Evolutionary conservation across 768 basidiomycete species (phyloP).

Genomic region (Amanita exitialis): DNA sequence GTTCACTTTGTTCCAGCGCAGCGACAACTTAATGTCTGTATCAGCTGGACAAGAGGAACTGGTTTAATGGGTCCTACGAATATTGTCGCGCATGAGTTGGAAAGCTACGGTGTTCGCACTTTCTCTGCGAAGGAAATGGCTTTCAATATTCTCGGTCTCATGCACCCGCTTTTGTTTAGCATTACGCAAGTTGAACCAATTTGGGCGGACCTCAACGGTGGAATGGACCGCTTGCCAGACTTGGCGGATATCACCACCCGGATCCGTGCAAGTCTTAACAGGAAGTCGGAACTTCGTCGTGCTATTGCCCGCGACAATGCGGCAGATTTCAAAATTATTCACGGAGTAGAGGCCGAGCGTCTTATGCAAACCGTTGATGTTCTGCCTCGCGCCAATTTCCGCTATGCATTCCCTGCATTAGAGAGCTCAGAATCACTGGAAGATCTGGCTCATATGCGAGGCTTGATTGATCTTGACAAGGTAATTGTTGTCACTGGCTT

Average conservation of each 20-base stretch:
- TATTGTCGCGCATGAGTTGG: conserved; percentile 89
- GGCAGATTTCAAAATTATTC: conserved; percentile 87
- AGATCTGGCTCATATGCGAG: conserved; percentile 72
- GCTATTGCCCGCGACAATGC: conserved; percentile 91
- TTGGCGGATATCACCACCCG: conserved; percentile 85
- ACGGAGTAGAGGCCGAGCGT: conserved; percentile 87
- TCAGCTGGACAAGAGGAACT: conserved; percentile 95
- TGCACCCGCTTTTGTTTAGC: conserved; percentile 98
- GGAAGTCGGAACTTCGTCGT: conserved; percentile 87
- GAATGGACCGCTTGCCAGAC: conserved; percentile 95
- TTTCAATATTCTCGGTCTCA: conserved; percentile 97
- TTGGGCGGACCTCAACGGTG: conserved; percentile 98
- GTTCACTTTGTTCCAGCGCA: conserved; percentile 15
- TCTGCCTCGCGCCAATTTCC: conserved; percentile 96
- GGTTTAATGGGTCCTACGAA: conserved; percentile 95
- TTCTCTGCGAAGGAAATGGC: conserved; percentile 99
- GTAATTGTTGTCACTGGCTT: conserved; percentile 95
- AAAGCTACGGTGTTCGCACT: conserved; percentile 88
- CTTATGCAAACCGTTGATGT: conserved; percentile 88
- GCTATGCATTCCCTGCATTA: conserved; percentile 87
- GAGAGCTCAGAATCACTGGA: conserved; percentile 59
- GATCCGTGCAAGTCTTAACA: conserved; percentile 72
- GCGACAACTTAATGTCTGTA: conserved; percentile 6
- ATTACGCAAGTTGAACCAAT: conserved; percentile 99
- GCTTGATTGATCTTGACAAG: conserved; percentile 91